A percentile compares a stretch with the other conserved stretches of the same genome.
Evolutionary conservation across 305 asterid genomes (phyloP).

Genomic region (Fraxinus floribunda): DNA sequence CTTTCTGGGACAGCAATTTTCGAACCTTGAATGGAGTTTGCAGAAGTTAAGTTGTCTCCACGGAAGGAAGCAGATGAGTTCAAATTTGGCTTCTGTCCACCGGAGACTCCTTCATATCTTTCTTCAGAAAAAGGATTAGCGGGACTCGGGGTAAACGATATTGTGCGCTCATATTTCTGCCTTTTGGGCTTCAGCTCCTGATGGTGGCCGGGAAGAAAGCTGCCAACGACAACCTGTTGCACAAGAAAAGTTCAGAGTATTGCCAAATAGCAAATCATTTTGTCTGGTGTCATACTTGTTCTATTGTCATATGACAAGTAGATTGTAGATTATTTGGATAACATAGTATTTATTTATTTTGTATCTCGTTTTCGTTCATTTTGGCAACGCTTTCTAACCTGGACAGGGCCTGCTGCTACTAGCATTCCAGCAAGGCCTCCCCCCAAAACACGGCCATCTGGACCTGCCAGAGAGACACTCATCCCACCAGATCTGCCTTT

Average conservation of each 20-base stretch:
- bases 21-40: constrained; percentile 43
- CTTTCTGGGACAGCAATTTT: constrained; percentile 43
- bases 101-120: constrained; percentile 37
- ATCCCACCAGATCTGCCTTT: constrained; percentile 91
- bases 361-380: not conserved
- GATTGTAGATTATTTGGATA: not conserved
- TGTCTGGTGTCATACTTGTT: constrained; percentile 17
- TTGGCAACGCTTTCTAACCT: constrained; percentile 46
- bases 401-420: constrained; percentile 85
- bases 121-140: constrained; percentile 48
- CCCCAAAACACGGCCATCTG: constrained; percentile 93
- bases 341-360: not conserved
- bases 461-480: constrained; percentile 87
- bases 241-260: constrained; percentile 21
- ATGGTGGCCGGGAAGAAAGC: constrained; percentile 62
- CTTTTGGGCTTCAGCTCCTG: constrained; percentile 62
- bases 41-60: constrained; percentile 43
- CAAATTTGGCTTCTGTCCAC: constrained; percentile 40
- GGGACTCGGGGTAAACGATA: constrained; percentile 43
- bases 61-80: constrained; percentile 51
- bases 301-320: not conserved
- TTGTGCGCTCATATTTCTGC: constrained; percentile 56
- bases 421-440: constrained; percentile 96
- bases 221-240: constrained; percentile 77
- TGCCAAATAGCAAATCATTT: not conserved